phyloP scores from a whole-genome alignment of 23 red algal species.

The Gracilaria caudata region DNA sequence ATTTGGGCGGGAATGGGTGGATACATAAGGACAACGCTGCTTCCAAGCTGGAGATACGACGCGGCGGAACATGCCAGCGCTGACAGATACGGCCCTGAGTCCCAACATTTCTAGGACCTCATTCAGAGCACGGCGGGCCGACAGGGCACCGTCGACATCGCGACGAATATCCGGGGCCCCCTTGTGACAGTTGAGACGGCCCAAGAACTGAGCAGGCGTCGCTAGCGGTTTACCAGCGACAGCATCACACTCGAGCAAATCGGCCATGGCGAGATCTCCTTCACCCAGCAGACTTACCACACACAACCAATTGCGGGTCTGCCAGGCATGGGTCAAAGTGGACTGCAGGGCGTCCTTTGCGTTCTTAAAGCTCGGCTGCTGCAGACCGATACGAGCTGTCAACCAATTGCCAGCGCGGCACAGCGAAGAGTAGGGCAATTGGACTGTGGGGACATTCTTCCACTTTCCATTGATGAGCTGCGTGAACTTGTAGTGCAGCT shows the following conservation, averaged over 20 bases:
- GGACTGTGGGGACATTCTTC: constrained; percentile 63
- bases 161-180: constrained; percentile 57
- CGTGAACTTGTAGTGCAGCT: constrained; percentile 56
- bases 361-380: constrained; percentile 38
- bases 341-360: constrained; percentile 54
- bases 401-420: constrained; percentile 44
- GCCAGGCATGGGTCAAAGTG: constrained; percentile 51
- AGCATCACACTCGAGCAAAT: constrained; percentile 53
- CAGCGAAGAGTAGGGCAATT: constrained; percentile 42
- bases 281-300: constrained; percentile 21
- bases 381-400: constrained; percentile 15
- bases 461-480: constrained; percentile 46
- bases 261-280: constrained; percentile 13
- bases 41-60: constrained; percentile 53
- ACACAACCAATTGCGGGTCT: constrained; percentile 31
- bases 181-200: constrained; percentile 54
- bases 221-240: constrained; percentile 30
- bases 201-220: constrained; percentile 31
- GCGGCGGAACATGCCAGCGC: constrained; percentile 32
- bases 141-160: constrained; percentile 58
- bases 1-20: constrained; percentile 1
- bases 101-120: constrained; percentile 37
- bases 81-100: constrained; percentile 8
- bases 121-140: constrained; percentile 29
- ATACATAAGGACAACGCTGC: constrained; percentile 37